These are phyloP conservation scores for Arthrobotrys sinensis DNA, from an alignment of 2,329 filamentous ascomycete genomes.

Conservation along the genomic window DNA sequence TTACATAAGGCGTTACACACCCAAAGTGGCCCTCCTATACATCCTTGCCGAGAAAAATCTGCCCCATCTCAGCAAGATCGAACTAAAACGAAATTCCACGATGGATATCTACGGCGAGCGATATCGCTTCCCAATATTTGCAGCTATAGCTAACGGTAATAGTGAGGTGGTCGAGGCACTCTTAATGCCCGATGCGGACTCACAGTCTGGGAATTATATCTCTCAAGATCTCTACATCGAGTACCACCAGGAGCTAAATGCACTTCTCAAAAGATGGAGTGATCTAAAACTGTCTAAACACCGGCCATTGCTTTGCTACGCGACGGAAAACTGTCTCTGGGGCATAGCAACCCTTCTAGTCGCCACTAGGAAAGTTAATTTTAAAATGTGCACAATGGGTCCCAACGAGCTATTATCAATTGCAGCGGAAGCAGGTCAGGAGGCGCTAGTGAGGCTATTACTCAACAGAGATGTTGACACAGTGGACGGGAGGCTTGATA, in stretches of 20 bases:
- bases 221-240: not conserved
- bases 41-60: constrained; percentile 66
- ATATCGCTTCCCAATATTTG: constrained; percentile 66
- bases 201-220: not conserved
- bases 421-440: constrained; percentile 13
- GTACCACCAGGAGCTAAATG: constrained; percentile 29
- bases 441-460: not conserved
- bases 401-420: not conserved
- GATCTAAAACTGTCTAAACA: constrained; percentile 63
- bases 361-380: constrained; percentile 43
- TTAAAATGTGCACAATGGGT: too few species aligned
- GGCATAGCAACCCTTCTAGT: constrained; percentile 62
- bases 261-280: constrained; percentile 62
- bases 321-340: constrained; percentile 61
- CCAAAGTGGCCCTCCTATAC: constrained; percentile 65
- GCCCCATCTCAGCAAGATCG: constrained; percentile 65
- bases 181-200: constrained; percentile 46
- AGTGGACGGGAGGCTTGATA: too few species aligned
- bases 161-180: constrained; percentile 64
- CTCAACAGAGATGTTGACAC: not conserved
- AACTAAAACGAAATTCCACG: constrained; percentile 53
- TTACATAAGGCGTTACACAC: constrained; percentile 64
- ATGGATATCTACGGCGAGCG: constrained; percentile 64
- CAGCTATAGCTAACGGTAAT: constrained; percentile 65
- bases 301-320: constrained; percentile 63